Evolutionary conservation across 805 yeast genomes (phyloP), one percentile per base, ranked within the genome.

Genomic region (Ogataea pini): DNA sequence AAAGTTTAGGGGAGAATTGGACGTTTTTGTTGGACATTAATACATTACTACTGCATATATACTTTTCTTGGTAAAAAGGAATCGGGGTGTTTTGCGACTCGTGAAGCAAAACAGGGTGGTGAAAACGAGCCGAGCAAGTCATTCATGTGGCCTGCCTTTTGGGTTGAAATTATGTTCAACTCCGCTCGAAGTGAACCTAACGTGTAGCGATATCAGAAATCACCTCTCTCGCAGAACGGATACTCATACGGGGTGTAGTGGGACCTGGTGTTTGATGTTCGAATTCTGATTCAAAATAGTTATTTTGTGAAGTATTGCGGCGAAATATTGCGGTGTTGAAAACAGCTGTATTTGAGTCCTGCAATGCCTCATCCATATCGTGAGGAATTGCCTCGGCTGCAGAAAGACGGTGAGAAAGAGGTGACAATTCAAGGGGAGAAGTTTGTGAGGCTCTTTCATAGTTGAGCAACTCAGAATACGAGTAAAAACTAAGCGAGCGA

Each of bases 401-500:
- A 24, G 42, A 22, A 2, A 37, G 24, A 32, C 36, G 41, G 19
- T 44, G 29, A 14, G 39, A 20, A n/a, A 33, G 18, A 20, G 33
- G 37, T 14, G 37, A 24, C 39, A 45, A 41, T 12, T 29, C 24
- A 36, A 31, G 38, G 19, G 33, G 9, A 12, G 36, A 7, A 19
- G 34, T 17, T 18, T 20, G 22, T 12, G 40, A 45, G 20, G 34
- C 42, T n/a, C 62, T 44, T 42, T 66, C 70, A 42, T 51, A 61
- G 41, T 60, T 61, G 25, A 66, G 57, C 22, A 66, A 47, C 36
- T 67, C 71, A 2, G 64, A 58, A 36, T 57, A 68, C 2, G 72
- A 64, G 51, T 62, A 66, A 50, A 66, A 68, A 16, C 65, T 58
- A 25, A 68, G 58, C 3, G 66, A 58, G 39, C 61, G 60, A n/a